A percentile compares a stretch with the other conserved stretches of the same genome.
These are phyloP conservation scores for Isabelozyma rhagii DNA, from an alignment of 805 yeast species.

Conservation along the genomic window DNA sequence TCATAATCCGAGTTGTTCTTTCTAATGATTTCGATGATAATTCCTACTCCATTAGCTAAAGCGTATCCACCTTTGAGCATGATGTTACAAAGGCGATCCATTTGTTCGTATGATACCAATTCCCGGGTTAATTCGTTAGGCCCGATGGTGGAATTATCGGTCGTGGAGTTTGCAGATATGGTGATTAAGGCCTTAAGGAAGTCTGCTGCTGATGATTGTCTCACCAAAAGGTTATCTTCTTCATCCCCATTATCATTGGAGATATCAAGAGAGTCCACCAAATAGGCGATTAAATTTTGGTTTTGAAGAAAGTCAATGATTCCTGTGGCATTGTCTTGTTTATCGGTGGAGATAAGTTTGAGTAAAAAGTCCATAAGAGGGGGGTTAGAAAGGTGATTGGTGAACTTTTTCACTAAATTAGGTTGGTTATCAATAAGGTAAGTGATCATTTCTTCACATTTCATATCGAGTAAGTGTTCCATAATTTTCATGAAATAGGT, in stretches of 20 bases:
- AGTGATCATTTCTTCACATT: slow-evolving; percentile 46
- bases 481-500: slow-evolving; percentile 89
- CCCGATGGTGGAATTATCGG: slow-evolving; percentile 45
- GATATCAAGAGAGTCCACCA: slow-evolving; percentile 32
- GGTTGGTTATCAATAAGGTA: slow-evolving; percentile 43
- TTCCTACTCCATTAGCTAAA: slow-evolving; percentile 48
- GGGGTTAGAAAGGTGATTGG: slow-evolving; percentile 43
- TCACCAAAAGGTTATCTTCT: slow-evolving; percentile 19
- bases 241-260: slow-evolving; percentile 11
- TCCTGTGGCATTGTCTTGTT: slow-evolving; percentile 46
- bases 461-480: slow-evolving; percentile 56
- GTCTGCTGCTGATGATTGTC: slow-evolving; percentile 44
- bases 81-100: slow-evolving; percentile 32
- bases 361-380: slow-evolving; percentile 45
- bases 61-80: slow-evolving; percentile 48
- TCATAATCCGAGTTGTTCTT: slow-evolving; percentile 47
- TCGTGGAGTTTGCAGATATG: slow-evolving; percentile 44
- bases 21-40: slow-evolving; percentile 43
- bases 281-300: slow-evolving; percentile 33
- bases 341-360: slow-evolving; percentile 43
- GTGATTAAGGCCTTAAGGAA: slow-evolving; percentile 44
- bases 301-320: slow-evolving; percentile 43
- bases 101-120: slow-evolving; percentile 35
- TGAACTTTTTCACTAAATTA: slow-evolving; percentile 37
- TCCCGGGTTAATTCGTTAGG: slow-evolving; percentile 46